Percentiles rank a stretch among this genome's conserved stretches.
Conservation (phyloP, 371 early-diverging fungal species). For the Mortierella sp. region DNA sequence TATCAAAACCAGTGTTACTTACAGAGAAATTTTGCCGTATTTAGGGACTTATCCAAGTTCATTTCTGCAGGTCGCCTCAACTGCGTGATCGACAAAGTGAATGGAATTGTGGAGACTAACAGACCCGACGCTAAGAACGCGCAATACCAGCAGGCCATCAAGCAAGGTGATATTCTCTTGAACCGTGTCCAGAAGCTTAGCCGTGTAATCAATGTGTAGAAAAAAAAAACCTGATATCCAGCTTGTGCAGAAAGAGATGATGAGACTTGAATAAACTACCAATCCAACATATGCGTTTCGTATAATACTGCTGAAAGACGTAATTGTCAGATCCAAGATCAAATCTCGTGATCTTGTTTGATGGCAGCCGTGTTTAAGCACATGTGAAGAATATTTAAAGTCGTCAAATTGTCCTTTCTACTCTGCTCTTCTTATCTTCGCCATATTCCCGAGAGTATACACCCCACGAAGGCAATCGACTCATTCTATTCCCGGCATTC, state of each 20-base stretch:
- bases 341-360: too few species aligned
- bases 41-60: conserved; percentile 93
- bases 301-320: too few species aligned
- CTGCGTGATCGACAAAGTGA: conserved; percentile 99
- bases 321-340: too few species aligned
- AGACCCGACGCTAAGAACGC: conserved; percentile 97
- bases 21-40: neutral
- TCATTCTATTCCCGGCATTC: neutral
- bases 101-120: conserved; percentile 96
- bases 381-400: too few species aligned
- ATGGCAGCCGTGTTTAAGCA: too few species aligned
- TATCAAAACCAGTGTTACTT: conserved; percentile 2
- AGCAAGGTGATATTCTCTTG: conserved; percentile 95
- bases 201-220: conserved; percentile 88
- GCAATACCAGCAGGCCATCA: conserved; percentile 95
- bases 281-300: neutral
- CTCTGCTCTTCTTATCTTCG: neutral
- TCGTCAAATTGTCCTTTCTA: too few species aligned
- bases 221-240: neutral
- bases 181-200: conserved; percentile 97
- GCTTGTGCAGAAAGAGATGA: neutral
- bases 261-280: neutral
- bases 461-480: neutral
- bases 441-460: neutral
- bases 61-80: conserved; percentile 97